Evolutionary conservation across 352 stramenopile genomes (phyloP).

Genomic region (Pythium graminicola): DNA sequence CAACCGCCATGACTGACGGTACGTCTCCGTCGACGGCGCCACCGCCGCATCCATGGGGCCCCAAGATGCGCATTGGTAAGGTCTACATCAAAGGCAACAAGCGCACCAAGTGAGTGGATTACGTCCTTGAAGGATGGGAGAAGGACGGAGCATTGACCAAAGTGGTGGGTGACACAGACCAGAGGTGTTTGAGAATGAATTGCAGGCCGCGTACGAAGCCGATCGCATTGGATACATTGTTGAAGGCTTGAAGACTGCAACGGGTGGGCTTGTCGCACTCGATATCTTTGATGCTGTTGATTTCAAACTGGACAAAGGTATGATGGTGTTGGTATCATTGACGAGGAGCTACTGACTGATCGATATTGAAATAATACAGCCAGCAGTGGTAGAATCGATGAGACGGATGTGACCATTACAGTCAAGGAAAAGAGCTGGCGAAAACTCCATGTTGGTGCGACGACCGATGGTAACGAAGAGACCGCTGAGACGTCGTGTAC

Average conservation of each 20-base stretch:
- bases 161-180: too few species aligned
- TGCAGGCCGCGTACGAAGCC: constrained; percentile 64
- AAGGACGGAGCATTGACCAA: too few species aligned
- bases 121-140: too few species aligned
- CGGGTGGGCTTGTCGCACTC: constrained; percentile 61
- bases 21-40: constrained; percentile 15
- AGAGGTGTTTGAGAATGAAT: constrained; percentile 81
- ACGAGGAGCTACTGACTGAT: background rate
- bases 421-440: constrained; percentile 85
- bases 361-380: constrained; percentile 25
- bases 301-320: constrained; percentile 73
- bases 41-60: constrained; percentile 61
- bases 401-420: constrained; percentile 84
- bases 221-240: constrained; percentile 65
- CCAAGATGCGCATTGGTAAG: constrained; percentile 77
- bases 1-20: constrained; percentile 17
- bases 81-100: constrained; percentile 86
- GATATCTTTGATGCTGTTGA: constrained; percentile 83
- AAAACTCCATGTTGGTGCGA: constrained; percentile 78
- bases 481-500: constrained; percentile 80
- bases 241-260: constrained; percentile 46
- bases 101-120: constrained; percentile 69
- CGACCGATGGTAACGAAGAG: constrained; percentile 80
- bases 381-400: constrained; percentile 57
- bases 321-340: background rate